Conservation (phyloP, 1,284 basidiomycete species). For the Tilletiaria anomala region DNA sequence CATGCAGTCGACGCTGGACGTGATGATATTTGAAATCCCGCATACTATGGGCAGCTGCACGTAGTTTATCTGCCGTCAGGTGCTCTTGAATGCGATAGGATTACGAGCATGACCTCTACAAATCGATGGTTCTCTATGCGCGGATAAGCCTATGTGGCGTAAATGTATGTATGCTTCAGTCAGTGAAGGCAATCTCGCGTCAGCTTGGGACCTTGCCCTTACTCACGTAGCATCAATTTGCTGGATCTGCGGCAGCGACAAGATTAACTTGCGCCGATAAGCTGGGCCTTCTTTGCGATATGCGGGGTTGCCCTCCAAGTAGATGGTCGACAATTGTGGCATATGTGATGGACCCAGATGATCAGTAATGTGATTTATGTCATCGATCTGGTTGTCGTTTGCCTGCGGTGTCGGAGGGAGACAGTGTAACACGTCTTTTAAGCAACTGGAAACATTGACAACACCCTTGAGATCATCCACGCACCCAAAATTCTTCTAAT, state of each 20-base stretch:
- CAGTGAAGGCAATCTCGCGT: not conserved
- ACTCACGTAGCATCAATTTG: slow-evolving; percentile 91
- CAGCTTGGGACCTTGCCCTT: not conserved
- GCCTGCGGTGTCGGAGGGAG: slow-evolving; percentile 46
- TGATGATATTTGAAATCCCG: no score
- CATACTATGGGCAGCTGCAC: no score
- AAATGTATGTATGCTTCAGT: no score
- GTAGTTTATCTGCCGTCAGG: no score
- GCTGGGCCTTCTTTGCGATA: slow-evolving; percentile 61
- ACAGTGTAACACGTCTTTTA: not conserved
- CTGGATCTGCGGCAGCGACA: slow-evolving; percentile 70
- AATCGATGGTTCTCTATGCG: no score
- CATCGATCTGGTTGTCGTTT: slow-evolving; percentile 68
- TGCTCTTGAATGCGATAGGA: no score
- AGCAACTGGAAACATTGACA: not conserved
- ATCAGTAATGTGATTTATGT: slow-evolving; percentile 54
- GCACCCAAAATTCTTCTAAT: slow-evolving; percentile 86
- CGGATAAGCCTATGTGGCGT: no score
- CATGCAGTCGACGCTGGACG: no score
- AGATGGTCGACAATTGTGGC: slow-evolving; percentile 64
- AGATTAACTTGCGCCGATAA: slow-evolving; percentile 78
- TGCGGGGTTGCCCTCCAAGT: slow-evolving; percentile 86
- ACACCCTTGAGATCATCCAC: slow-evolving; percentile 21
- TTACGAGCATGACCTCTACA: no score
- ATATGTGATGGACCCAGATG: slow-evolving; percentile 54